Percentiles rank a stretch among this genome's conserved stretches.
Conservation (phyloP, 176 grass and related monocot species). For the Bromus sterilis region DNA sequence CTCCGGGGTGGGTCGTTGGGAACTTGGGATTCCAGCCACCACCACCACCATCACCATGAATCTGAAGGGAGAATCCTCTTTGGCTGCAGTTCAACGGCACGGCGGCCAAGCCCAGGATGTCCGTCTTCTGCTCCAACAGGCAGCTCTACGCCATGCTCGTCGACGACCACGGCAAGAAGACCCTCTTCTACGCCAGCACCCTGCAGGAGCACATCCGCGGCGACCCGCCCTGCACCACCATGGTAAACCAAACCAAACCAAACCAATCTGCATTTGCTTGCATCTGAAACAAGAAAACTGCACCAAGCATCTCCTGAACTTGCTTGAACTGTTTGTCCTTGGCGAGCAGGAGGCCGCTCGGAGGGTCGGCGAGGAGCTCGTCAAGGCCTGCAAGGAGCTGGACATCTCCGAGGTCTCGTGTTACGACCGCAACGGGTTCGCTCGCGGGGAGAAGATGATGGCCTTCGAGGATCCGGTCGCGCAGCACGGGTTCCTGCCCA, state of each 20-base stretch:
- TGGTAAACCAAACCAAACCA: conserved; percentile 30
- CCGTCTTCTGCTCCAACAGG: conserved; percentile 79
- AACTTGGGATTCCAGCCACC: too few species aligned
- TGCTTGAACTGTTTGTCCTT: not conserved
- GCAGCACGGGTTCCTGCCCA: conserved; percentile 63
- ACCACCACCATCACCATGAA: too few species aligned
- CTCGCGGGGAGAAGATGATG: conserved; percentile 74
- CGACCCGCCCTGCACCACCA: conserved; percentile 34
- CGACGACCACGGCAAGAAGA: conserved; percentile 82
- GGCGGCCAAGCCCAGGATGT: conserved; percentile 65
- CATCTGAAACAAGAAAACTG: not conserved
- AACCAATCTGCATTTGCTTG: too few species aligned
- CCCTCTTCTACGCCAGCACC: conserved; percentile 80
- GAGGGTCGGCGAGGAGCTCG: conserved; percentile 69
- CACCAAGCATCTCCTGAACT: not conserved
- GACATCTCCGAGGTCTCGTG: conserved; percentile 65
- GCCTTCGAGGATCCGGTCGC: conserved; percentile 63
- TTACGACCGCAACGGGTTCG: conserved; percentile 85
- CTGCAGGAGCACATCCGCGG: conserved; percentile 67
- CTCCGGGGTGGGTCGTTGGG: too few species aligned
- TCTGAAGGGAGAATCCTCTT: too few species aligned
- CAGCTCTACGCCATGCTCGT: conserved; percentile 85
- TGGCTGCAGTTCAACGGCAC: conserved; percentile 71
- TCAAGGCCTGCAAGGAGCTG: conserved; percentile 52
- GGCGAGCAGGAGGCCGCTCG: conserved; percentile 57